These are phyloP conservation scores for Chaetothyriales sp. DNA, from an alignment of 2,329 filamentous ascomycete species.

Conservation along the genomic window DNA sequence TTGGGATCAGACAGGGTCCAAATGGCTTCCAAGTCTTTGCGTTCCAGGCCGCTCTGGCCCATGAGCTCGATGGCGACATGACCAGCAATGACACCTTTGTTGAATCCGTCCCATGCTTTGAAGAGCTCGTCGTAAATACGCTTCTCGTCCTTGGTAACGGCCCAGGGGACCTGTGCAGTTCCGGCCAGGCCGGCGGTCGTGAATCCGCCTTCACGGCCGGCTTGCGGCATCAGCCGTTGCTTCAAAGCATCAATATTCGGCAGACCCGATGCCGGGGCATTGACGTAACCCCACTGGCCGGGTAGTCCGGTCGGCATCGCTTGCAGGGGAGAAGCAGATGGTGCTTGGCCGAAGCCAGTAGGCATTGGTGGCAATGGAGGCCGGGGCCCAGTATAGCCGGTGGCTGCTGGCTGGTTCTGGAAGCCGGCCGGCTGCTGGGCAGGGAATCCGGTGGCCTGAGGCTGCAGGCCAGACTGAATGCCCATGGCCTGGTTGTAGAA, in stretches of 20 bases:
- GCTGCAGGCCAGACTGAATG: slow-evolving; percentile 39
- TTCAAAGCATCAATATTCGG: slow-evolving; percentile 90
- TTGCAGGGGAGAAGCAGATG: slow-evolving; percentile 57
- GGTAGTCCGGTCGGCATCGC: slow-evolving; percentile 87
- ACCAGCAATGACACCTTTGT: slow-evolving; percentile 81
- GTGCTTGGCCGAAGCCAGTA: slow-evolving; percentile 48
- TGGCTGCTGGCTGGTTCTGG: slow-evolving; percentile 54
- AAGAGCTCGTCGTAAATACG: slow-evolving; percentile 91
- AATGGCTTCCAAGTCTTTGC: slow-evolving; percentile 74
- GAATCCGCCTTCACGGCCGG: slow-evolving; percentile 72
- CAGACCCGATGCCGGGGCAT: slow-evolving; percentile 72
- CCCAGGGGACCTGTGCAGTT: slow-evolving; percentile 94
- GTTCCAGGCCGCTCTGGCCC: slow-evolving; percentile 84
- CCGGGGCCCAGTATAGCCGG: slow-evolving; percentile 64
- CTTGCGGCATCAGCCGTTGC: slow-evolving; percentile 92
- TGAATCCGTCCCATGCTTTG: slow-evolving; percentile 87
- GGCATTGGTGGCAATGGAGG: slow-evolving; percentile 76
- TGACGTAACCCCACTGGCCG: slow-evolving; percentile 97
- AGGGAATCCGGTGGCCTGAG: slow-evolving; percentile 25
- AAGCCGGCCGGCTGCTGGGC: slow-evolving; percentile 40
- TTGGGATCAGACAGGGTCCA: slow-evolving; percentile 92
- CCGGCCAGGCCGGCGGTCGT: slow-evolving; percentile 78
- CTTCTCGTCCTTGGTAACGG: slow-evolving; percentile 97
- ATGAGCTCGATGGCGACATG: slow-evolving; percentile 94
- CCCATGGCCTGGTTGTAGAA: slow-evolving; percentile 51